phyloP scores from a whole-genome alignment of 2,329 filamentous ascomycete genomes.

The Blastomyces emzantsi region DNA sequence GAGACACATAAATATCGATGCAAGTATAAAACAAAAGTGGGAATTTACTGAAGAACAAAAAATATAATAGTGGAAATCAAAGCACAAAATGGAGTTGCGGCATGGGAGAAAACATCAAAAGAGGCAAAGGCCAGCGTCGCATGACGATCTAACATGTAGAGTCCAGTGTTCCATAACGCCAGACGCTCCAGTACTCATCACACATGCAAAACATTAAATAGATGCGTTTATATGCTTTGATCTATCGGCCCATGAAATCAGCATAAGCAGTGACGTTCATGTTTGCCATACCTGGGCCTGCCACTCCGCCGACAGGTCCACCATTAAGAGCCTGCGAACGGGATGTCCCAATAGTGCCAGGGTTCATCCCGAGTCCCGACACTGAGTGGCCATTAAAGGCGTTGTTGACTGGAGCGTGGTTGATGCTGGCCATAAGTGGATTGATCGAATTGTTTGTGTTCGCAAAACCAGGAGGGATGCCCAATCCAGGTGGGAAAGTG shows the following conservation, averaged over 20 bases:
- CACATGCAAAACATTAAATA: slow-evolving; percentile 37
- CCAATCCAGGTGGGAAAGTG: slow-evolving; percentile 73
- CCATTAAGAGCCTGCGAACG: slow-evolving; percentile 5
- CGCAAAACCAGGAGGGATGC: slow-evolving; percentile 62
- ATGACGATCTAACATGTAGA: slow-evolving; percentile 36
- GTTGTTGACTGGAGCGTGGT: slow-evolving; percentile 23
- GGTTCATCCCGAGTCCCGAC: slow-evolving; percentile 29
- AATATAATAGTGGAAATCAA: slow-evolving; percentile 20
- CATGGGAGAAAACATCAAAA: slow-evolving; percentile 20
- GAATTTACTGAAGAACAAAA: slow-evolving; percentile 21
- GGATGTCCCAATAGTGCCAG: slow-evolving; percentile 6
- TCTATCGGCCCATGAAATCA: slow-evolving; percentile 42
- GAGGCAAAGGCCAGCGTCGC: slow-evolving; percentile 26
- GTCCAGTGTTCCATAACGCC: slow-evolving; percentile 32
- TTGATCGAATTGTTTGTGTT: slow-evolving; percentile 22
- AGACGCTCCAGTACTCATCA: slow-evolving; percentile 34
- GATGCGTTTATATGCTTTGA: slow-evolving; percentile 12
- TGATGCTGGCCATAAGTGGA: slow-evolving; percentile 22
- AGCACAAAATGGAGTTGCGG: slow-evolving; percentile 20
- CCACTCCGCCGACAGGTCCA: slow-evolving; percentile 5
- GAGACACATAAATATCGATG: slow-evolving; percentile 10
- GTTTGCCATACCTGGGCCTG: slow-evolving; percentile 8
- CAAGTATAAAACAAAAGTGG: slow-evolving; percentile 12
- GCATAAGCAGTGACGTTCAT: slow-evolving; percentile 27
- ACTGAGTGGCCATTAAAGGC: slow-evolving; percentile 31